phyloP scores from a whole-genome alignment of 176 grass and related monocot genomes.

The sorghum (Sorghum bicolor) region DNA sequence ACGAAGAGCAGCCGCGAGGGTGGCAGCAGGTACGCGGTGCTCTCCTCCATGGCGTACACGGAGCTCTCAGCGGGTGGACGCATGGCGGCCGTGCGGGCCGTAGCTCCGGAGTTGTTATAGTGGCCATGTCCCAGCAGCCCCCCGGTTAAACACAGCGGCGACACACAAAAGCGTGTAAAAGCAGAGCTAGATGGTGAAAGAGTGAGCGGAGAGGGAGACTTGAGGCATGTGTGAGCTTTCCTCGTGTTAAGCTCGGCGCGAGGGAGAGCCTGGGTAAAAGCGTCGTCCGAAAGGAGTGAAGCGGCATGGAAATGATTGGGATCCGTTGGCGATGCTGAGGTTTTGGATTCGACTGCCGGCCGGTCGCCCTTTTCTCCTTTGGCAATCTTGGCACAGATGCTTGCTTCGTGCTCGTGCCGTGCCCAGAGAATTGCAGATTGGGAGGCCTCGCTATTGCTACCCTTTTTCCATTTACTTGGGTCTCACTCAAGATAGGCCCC shows the following conservation, averaged over 20 bases:
- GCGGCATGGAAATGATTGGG: slow-evolving; percentile 43
- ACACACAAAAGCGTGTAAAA: background rate
- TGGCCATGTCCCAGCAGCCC: background rate
- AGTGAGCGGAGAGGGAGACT: background rate
- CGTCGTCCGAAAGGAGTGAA: background rate
- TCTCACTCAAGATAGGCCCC: slow-evolving; percentile 44
- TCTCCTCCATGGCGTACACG: slow-evolving; percentile 21
- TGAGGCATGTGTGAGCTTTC: slow-evolving; percentile 7
- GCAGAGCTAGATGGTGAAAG: background rate
- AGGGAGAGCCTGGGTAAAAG: background rate
- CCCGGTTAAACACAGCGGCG: background rate
- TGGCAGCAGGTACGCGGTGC: background rate
- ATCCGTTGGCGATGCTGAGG: slow-evolving; percentile 38
- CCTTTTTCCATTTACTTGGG: slow-evolving; percentile 47
- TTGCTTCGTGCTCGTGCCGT: slow-evolving; percentile 63
- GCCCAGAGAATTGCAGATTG: slow-evolving; percentile 27
- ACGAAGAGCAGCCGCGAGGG: slow-evolving; percentile 14
- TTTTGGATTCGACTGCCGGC: slow-evolving; percentile 17
- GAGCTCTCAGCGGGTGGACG: background rate
- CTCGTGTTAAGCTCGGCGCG: background rate
- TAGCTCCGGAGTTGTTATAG: slow-evolving; percentile 33
- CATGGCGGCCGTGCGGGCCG: slow-evolving; percentile 12
- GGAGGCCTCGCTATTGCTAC: background rate
- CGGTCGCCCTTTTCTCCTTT: slow-evolving; percentile 39
- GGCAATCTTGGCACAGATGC: slow-evolving; percentile 93